Base-by-base conservation (phyloP, 2,329 filamentous ascomycete species). In the Colletotrichum costaricense region DNA sequence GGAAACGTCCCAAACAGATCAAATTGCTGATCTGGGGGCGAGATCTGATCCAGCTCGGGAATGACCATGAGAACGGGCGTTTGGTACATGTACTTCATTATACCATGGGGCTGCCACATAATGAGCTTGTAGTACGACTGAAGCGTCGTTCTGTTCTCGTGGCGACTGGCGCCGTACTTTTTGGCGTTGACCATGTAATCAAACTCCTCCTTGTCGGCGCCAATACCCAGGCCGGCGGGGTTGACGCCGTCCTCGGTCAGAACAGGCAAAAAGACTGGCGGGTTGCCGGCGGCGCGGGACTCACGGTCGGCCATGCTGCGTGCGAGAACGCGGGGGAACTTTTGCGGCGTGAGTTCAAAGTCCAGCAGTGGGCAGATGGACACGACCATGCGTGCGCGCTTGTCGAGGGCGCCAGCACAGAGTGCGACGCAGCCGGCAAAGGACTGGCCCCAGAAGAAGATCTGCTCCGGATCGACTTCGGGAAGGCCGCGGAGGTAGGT, bases 401-500 rank as follows among this genome's bases (percentile, higher is more conserved):
- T 81, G 67, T 82, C 80, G 0, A 81, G 62, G 4, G 78, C 77
- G 4, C 79, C 77, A 1, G 80, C 78, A 5, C 64, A 72, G 16
- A 80, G 55, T 12, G 76, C 77, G 22, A 79, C 76, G 24, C 72
- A 76, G 24, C 75, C 79, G 7, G 76, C 76, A 26, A 81, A 77
- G 5, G 78, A 81, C 55, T 76, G 78, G 24, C 81, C 80, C 79
- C 79, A 80, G 60, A 75, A 67, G 1, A 63, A 76, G n/a, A 81
- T 77, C 11, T 75, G 75, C 2, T 74, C 57, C 0, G 77, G 62
- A 42, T 80, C 78, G 2, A 85, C 80, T 60, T 85, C 81, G 2
- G 82, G 82, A 14, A 83, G 70, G 9, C 85, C 79, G 78, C 85
- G 85, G 66, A 89, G 82, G 30, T 80, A 84, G 4, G 86, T 86